Conservation (phyloP, 208 protist species). For the Leishmania martiniquensis region DNA sequence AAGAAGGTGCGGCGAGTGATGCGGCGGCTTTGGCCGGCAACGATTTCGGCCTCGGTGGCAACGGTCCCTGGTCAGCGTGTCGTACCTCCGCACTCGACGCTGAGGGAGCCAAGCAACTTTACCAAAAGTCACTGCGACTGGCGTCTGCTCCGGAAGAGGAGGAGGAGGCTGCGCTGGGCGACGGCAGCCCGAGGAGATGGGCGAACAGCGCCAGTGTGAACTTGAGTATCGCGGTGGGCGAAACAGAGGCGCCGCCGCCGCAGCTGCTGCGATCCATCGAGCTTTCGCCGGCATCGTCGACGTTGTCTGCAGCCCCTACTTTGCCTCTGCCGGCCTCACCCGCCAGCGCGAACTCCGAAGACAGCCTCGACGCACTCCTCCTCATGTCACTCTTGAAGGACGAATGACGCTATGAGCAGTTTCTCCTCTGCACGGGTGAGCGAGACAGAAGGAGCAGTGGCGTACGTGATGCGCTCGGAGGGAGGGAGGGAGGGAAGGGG, state of each 20-base stretch:
- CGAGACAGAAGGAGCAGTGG: neutral
- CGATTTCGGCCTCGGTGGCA: neutral
- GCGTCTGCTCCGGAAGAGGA: neutral
- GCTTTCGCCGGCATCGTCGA: neutral
- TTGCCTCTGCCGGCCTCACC: neutral
- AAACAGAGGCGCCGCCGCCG: neutral
- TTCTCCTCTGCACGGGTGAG: neutral
- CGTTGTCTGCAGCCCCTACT: neutral
- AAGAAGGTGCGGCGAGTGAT: neutral
- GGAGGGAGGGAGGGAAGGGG: too few relatives aligned
- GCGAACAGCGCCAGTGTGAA: neutral
- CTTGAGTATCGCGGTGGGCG: neutral
- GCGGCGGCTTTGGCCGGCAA: neutral
- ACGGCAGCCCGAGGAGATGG: neutral
- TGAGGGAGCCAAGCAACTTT: conserved; percentile 23
- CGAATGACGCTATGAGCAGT: neutral
- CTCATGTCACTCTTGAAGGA: conserved; percentile 29
- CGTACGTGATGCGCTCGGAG: too few relatives aligned
- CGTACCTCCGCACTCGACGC: neutral
- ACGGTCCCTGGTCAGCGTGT: neutral
- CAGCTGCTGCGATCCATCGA: neutral
- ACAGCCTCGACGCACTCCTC: conserved; percentile 25
- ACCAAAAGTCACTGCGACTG: conserved; percentile 15
- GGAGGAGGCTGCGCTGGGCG: neutral
- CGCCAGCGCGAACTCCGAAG: conserved; percentile 13